Evolutionary conservation across 176 grass and related monocot genomes (phyloP), one percentile per base, ranked within the genome.

Genomic region (Poa annua): DNA sequence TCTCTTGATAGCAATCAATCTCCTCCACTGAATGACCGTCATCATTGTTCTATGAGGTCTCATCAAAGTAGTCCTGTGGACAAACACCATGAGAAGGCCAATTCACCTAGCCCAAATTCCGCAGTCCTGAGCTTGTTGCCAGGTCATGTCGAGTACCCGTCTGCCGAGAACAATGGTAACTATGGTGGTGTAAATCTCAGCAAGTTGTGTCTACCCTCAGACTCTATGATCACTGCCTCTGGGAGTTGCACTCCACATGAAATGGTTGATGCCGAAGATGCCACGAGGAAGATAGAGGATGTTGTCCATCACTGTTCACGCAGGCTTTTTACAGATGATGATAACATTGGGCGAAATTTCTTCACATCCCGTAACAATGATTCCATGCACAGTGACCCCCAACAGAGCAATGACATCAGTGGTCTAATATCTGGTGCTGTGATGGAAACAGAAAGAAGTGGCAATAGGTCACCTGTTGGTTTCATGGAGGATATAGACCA

Each of bases 1-100:
- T 83, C 84, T 77, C 29, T 84, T 85, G 77, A 87, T 57, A 87
- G 87, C 59, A 89, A 89, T 57, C 87, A 85, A 53, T 85, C 87
- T 71, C 62, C 83, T 70, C 66, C 77, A 52, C 24, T 60, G 41
- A 78, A 86, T 34, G 85, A 72, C 53, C 87, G 81, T 48, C 84
- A 85, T 11, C 57, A 49, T 82, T 39, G 71, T 87, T 87, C 88
- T 74, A 59, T 39, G 55, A 77, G 44, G 74, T 44, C 64, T 60
- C 76, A 81, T 38, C 80, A 51, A 64, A 85, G 47, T n/a, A 71
- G 33, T 57, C 78, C 66, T 11, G 33, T 34, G 10, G 76, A 78
- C 83, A 78, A 80, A 84, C 65, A 82, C 66, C 13, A 24, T 78
- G 72, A 68, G 34, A 75, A 74, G 59, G 33, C 39, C 20, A 85